Conservation (phyloP, 208 protist species). For the Angomonas deanei region DNA sequence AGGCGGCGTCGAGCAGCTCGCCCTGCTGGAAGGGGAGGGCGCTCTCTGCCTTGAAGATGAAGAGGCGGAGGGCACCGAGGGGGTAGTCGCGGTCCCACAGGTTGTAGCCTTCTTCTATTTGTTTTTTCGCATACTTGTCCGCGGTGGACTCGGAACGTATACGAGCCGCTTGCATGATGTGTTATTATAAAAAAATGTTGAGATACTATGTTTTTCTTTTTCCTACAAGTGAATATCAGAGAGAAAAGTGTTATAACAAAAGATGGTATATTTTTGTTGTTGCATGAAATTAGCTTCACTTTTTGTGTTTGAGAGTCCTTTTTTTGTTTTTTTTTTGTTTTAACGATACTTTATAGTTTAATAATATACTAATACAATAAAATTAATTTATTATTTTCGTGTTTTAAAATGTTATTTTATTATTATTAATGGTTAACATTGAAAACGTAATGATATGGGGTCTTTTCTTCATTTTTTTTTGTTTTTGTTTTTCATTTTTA, state of each 20-base stretch:
- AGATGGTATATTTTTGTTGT: no score
- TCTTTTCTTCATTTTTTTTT: not conserved
- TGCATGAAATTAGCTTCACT: no score
- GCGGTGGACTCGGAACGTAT: slow-evolving; percentile 85
- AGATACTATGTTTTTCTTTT: not conserved
- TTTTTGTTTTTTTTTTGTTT: slow-evolving; percentile 13
- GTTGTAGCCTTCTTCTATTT: slow-evolving; percentile 83
- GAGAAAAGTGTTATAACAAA: not conserved
- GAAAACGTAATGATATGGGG: no score
- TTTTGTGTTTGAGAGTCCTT: no score
- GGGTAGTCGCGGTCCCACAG: slow-evolving; percentile 88
- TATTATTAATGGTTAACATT: not conserved
- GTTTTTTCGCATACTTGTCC: slow-evolving; percentile 78
- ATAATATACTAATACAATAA: slow-evolving; percentile 6
- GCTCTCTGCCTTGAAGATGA: slow-evolving; percentile 86
- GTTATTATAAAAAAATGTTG: not conserved
- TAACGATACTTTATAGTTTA: not conserved
- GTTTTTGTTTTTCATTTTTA: not conserved
- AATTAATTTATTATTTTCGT: not conserved
- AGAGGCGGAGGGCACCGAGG: slow-evolving; percentile 79
- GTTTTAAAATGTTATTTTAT: slow-evolving; percentile 1
- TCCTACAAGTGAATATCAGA: not conserved
- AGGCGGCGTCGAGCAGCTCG: slow-evolving; percentile 76
- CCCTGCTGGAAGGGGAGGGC: slow-evolving; percentile 82
- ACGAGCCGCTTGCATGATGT: slow-evolving; percentile 60